These are phyloP conservation scores for Xylariaceae sp. DNA, from an alignment of 2,329 filamentous ascomycete genomes.

Conservation along the genomic window DNA sequence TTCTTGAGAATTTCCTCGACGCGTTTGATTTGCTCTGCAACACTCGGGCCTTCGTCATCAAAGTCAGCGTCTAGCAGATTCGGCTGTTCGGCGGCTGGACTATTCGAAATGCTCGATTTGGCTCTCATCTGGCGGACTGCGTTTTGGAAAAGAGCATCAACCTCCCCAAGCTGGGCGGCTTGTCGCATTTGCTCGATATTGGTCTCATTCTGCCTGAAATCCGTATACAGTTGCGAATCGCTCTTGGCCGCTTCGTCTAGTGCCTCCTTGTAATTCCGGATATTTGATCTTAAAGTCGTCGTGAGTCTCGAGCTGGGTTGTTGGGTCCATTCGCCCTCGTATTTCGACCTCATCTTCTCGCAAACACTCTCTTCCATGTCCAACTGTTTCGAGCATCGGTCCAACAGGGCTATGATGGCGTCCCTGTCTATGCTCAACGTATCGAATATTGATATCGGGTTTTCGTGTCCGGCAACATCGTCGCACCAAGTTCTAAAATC, in stretches of 20 bases:
- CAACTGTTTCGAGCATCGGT: constrained; percentile 77
- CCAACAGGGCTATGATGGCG: constrained; percentile 64
- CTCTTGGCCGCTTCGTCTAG: constrained; percentile 84
- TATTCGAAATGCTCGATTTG: constrained; percentile 55
- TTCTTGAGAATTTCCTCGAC: constrained; percentile 91
- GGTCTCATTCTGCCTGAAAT: constrained; percentile 75
- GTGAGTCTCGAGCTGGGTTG: constrained; percentile 90
- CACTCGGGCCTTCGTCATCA: constrained; percentile 70
- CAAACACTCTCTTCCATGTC: constrained; percentile 98
- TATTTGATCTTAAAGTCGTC: constrained; percentile 77
- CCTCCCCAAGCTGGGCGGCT: constrained; percentile 79
- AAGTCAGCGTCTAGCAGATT: constrained; percentile 91
- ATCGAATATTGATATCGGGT: constrained; percentile 74
- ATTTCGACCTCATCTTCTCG: constrained; percentile 98
- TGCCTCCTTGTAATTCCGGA: constrained; percentile 81
- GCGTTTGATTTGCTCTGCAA: constrained; percentile 80
- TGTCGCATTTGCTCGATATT: constrained; percentile 95
- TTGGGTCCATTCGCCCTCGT: constrained; percentile 92
- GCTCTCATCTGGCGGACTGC: constrained; percentile 74
- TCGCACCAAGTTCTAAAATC: constrained; percentile 94
- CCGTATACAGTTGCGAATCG: constrained; percentile 75
- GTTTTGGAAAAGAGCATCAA: constrained; percentile 81
- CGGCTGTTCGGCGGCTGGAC: constrained; percentile 58
- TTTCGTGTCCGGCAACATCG: constrained; percentile 79
- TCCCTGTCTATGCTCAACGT: constrained; percentile 72